These are phyloP conservation scores for Malus hybrid DNA, from an alignment of 331 rosid species.

Conservation along the genomic window DNA sequence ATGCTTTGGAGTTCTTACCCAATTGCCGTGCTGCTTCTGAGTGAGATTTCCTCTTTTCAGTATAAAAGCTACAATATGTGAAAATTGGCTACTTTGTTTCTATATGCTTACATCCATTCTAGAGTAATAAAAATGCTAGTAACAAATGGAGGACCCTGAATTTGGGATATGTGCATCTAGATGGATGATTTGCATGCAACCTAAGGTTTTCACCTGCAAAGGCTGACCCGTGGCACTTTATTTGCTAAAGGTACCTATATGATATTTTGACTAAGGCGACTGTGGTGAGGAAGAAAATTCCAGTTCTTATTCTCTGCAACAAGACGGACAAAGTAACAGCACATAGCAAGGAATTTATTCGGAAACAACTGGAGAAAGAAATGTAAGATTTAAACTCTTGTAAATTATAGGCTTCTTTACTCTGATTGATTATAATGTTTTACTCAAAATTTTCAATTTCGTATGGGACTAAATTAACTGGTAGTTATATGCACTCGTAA, in stretches of 20 bases:
- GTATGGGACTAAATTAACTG: background rate
- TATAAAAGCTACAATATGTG: background rate
- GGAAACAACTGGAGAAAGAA: constrained; percentile 83
- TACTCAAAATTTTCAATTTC: background rate
- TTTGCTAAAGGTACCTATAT: constrained; percentile 60
- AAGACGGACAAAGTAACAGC: constrained; percentile 93
- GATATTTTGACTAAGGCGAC: constrained; percentile 78
- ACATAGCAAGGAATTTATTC: constrained; percentile 84
- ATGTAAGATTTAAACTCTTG: constrained; percentile 46
- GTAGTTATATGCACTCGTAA: background rate
- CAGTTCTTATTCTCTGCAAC: constrained; percentile 82
- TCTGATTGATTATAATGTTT: background rate
- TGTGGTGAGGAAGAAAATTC: constrained; percentile 85
- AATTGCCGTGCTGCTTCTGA: constrained; percentile 84
- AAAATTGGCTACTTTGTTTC: background rate
- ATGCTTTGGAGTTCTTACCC: constrained; percentile 79
- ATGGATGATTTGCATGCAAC: too few relatives aligned
- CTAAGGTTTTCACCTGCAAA: too few relatives aligned
- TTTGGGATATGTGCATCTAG: too few relatives aligned
- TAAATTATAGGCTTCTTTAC: background rate
- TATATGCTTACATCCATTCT: too few relatives aligned
- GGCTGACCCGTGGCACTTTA: background rate
- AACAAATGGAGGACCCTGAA: too few relatives aligned
- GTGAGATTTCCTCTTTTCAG: constrained; percentile 25
- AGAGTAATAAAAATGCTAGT: too few relatives aligned